phyloP scores from a whole-genome alignment of 768 basidiomycete genomes.

The Lactifluus volemus region DNA sequence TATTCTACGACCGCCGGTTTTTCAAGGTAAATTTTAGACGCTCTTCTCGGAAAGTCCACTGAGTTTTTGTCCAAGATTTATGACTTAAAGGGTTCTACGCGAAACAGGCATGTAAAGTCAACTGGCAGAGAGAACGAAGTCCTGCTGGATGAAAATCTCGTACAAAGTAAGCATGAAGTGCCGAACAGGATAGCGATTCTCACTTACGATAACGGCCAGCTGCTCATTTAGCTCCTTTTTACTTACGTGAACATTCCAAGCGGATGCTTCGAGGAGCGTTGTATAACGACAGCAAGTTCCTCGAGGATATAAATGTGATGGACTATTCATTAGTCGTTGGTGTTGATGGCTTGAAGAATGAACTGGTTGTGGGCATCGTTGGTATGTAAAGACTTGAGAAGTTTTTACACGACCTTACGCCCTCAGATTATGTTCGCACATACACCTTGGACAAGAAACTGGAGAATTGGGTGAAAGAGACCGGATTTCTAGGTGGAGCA shows the following conservation, averaged over 20 bases:
- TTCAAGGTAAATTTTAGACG: conserved; percentile 49
- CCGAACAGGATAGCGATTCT: not conserved
- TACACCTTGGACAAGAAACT: conserved; percentile 99
- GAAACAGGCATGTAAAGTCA: conserved; percentile 87
- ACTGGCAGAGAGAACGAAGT: conserved; percentile 91
- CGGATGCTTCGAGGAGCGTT: conserved; percentile 84
- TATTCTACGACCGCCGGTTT: conserved; percentile 89
- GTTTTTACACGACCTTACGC: not conserved
- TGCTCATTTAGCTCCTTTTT: conserved; percentile 81
- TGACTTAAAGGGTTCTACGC: conserved; percentile 92
- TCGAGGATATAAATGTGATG: conserved; percentile 93
- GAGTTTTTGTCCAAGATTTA: conserved; percentile 57
- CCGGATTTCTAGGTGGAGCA: conserved; percentile 75
- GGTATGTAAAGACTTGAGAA: conserved; percentile 45
- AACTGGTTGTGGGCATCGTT: conserved; percentile 94
- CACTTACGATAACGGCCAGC: conserved; percentile 35
- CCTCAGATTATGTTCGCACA: conserved; percentile 82
- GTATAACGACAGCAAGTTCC: conserved; percentile 91
- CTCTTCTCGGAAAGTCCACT: not conserved
- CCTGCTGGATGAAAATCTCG: conserved; percentile 91
- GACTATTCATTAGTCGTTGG: conserved; percentile 97
- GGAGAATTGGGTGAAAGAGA: conserved; percentile 97
- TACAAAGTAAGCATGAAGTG: conserved; percentile 51
- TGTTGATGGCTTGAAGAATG: conserved; percentile 80
- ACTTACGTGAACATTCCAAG: conserved; percentile 94